Base-by-base conservation (phyloP, 345 rosid species). In the Lumnitzera racemosa region DNA sequence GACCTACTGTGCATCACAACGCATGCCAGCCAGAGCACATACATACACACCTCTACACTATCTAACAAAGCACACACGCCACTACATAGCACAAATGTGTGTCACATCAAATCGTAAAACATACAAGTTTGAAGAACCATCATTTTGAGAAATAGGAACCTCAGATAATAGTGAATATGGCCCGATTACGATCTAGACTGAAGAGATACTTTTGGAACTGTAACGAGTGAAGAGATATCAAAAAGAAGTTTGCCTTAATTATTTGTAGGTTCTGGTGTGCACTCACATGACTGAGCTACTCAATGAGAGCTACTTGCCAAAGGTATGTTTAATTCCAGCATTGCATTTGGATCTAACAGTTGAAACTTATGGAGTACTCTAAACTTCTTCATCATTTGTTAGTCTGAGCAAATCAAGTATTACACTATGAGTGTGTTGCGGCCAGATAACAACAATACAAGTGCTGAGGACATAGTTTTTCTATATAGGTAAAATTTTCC, bases 381-480 rank as follows among this genome's bases (percentile, higher is more conserved):
- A 23, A 61, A 53, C 54, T 61, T 20, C 59, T 24, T 23, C 51
- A 8, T 56, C 24, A 51, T 27, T 9, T 77, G 70, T 61, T 81
- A 92, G 98, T 82, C 91, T 15, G 83, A 87, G 81, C 84, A 70
- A 77, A 74, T 92, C 55, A 84, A 71, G 51, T 90, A 85, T 74
- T 84, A 85, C 76, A 89, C 94, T 57, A 92, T 92, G 97, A 89
- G 98, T 58, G 87, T 92, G 79, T 70, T 92, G 63, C 77, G 83
- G 69, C 92, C 98, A 24, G 86, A 87, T 46, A 70, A 80, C 52
- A 72, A 75, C 57, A 69, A 78, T 52, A 58, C 78, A 53, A 74
- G 76, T 46, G 56, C 72, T 73, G 91, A 87, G 76, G 98, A 92
- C 60, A 75, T 87, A 36, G 89, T 92, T 53, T 92, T 92, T 69